phyloP scores from a whole-genome alignment of 257 asterid genomes.

The Verbascum thapsus region DNA sequence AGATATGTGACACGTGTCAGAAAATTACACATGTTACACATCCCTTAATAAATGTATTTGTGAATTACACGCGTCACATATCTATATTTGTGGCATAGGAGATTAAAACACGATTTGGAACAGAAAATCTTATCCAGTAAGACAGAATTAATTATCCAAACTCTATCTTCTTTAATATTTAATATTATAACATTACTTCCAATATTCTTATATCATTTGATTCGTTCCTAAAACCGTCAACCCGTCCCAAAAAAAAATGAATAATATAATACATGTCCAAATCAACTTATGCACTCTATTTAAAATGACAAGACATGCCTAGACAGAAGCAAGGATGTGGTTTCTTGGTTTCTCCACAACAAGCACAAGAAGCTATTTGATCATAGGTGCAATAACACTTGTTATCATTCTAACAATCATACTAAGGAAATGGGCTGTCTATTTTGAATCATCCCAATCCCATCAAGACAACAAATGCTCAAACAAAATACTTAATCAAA shows the following conservation, averaged over 20 bases:
- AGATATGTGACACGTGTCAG: too few relatives aligned
- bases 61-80: too few relatives aligned
- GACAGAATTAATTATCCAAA: too few relatives aligned
- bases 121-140: too few relatives aligned
- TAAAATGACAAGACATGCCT: constrained; percentile 30
- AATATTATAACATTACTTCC: too few relatives aligned
- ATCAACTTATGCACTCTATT: background rate
- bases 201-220: too few relatives aligned
- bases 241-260: background rate
- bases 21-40: too few relatives aligned
- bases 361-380: constrained; percentile 48
- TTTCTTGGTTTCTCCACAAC: constrained; percentile 63
- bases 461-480: constrained; percentile 25
- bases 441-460: constrained; percentile 31
- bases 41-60: too few relatives aligned
- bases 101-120: too few relatives aligned
- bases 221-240: background rate
- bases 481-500: constrained; percentile 17
- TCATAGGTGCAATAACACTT: constrained; percentile 51
- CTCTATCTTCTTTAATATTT: too few relatives aligned
- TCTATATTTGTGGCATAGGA: too few relatives aligned
- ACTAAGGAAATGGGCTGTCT: constrained; percentile 45
- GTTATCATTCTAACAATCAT: constrained; percentile 49
- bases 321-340: constrained; percentile 47
- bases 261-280: background rate